These are phyloP conservation scores for Umbelopsis sp. DNA, from an alignment of 371 early-diverging fungal species.

Conservation along the genomic window DNA sequence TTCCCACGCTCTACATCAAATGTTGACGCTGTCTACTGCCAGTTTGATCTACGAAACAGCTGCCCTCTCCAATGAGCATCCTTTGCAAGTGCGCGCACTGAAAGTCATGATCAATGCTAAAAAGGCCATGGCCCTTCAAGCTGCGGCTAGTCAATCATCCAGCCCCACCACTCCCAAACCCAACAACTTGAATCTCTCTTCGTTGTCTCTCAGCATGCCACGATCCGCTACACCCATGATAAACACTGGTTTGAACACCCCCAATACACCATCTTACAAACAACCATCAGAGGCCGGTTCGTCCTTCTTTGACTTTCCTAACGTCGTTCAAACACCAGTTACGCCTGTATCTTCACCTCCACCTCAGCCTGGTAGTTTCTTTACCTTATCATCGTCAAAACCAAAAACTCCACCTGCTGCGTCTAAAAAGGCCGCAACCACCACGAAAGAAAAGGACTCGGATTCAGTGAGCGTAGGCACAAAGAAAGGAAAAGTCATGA, in stretches of 20 bases:
- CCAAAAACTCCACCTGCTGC: conserved; percentile 1
- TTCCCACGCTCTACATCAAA: conserved; percentile 57
- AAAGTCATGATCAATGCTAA: conserved; percentile 51
- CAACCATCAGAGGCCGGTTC: not conserved
- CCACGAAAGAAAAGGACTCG: conserved; percentile 4
- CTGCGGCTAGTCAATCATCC: conserved; percentile 26
- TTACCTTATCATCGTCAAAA: not conserved
- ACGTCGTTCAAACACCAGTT: not conserved
- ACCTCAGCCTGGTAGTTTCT: conserved; percentile 3
- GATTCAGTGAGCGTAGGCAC: not conserved
- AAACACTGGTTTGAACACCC: not conserved
- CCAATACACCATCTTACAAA: not conserved
- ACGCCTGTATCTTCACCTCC: not conserved
- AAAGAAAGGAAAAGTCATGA: not conserved
- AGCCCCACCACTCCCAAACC: conserved; percentile 18
- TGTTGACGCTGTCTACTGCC: conserved; percentile 62
- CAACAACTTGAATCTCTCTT: not conserved
- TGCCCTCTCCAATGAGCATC: conserved; percentile 48
- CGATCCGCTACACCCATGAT: conserved; percentile 8
- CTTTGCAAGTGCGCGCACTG: conserved; percentile 58
- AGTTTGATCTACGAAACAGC: conserved; percentile 62
- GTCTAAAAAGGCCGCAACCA: not conserved
- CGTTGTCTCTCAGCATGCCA: not conserved
- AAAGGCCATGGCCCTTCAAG: conserved; percentile 30
- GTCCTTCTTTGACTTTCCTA: conserved; percentile 3